Evolutionary conservation across 176 grass and related monocot genomes (phyloP), one percentile per base, ranked within the genome.

Genomic region (Avena insularis): DNA sequence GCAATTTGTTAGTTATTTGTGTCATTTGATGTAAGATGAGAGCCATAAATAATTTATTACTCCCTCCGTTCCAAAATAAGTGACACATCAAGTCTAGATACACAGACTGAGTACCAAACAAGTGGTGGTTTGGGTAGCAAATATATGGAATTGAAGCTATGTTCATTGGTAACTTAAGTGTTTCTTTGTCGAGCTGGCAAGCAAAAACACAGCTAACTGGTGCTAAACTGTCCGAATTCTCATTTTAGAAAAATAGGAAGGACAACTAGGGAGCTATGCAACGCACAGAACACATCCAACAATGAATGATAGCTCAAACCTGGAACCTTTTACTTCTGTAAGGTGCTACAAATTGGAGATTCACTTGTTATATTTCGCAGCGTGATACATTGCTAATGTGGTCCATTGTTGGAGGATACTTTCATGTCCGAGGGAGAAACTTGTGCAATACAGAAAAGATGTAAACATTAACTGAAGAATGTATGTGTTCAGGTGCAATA

Each of bases 281-380:
- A 43, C 6, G 40, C 40, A 43, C 6, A 43, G 40, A 43, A 43
- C 23, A 23, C 23, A 23, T 23, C 23, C 23, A 23, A 23, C 23
- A 23, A 23, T 23, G 23, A 23, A 23, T 23, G 23, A 23, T 23
- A 23, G 23, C 23, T 23, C 23, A 23, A 23, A 23, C 23, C 23
- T 23, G 23, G 23, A 23, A 23, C 23, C 23, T 23, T 23, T 23
- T 23, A 23, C 23, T 23, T 23, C 23, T 23, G 23, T 23, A 23
- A 23, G 23, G 23, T 23, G 23, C 23, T 23, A 23, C 23, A 23
- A 23, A 23, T 23, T 23, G 23, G 23, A 23, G 23, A 23, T 23
- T 23, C 23, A 23, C 20, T 75, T 83, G 11, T 62, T 89, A 50
- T 75, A 21, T 75, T 74, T 83, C 0, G 45, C 36, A 84, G 64